Conservation (phyloP, 805 yeast species). For the Ogataea glucozyma region DNA sequence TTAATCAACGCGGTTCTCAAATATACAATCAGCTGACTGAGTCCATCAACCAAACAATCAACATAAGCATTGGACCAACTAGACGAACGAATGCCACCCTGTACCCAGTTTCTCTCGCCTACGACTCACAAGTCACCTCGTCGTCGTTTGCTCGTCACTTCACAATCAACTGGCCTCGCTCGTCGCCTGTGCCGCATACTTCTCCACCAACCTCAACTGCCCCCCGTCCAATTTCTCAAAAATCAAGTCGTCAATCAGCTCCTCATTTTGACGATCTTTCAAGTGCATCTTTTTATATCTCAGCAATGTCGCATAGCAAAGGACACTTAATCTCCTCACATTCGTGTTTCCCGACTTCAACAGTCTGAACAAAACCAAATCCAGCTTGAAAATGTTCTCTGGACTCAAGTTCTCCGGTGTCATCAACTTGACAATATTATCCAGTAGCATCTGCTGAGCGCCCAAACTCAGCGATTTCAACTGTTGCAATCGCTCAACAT, state of each 20-base stretch:
- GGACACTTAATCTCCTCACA: conserved; percentile 39
- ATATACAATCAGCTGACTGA: no score
- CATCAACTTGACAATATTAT: conserved; percentile 12
- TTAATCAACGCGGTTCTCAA: no score
- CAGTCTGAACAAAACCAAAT: conserved; percentile 31
- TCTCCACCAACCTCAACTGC: conserved; percentile 49
- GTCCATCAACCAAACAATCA: no score
- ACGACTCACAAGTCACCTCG: no score
- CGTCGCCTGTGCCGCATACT: no score
- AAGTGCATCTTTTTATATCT: conserved; percentile 16
- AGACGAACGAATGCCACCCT: no score
- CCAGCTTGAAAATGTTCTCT: conserved; percentile 34
- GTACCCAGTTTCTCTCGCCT: no score
- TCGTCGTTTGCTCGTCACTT: no score
- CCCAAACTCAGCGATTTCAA: conserved; percentile 24
- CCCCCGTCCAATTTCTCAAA: conserved; percentile 41
- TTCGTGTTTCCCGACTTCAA: conserved; percentile 37
- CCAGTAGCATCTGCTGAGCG: conserved; percentile 21
- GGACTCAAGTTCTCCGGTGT: conserved; percentile 16
- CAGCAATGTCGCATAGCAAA: conserved; percentile 39
- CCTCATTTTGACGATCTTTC: conserved; percentile 21
- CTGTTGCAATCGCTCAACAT: conserved; percentile 31
- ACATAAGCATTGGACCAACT: no score
- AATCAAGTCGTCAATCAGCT: conserved; percentile 32
- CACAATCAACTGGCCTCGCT: no score